Percentiles rank a stretch among this genome's conserved stretches.
Conservation (phyloP, 1,284 basidiomycete species). For the Leccinum subfulvum region DNA sequence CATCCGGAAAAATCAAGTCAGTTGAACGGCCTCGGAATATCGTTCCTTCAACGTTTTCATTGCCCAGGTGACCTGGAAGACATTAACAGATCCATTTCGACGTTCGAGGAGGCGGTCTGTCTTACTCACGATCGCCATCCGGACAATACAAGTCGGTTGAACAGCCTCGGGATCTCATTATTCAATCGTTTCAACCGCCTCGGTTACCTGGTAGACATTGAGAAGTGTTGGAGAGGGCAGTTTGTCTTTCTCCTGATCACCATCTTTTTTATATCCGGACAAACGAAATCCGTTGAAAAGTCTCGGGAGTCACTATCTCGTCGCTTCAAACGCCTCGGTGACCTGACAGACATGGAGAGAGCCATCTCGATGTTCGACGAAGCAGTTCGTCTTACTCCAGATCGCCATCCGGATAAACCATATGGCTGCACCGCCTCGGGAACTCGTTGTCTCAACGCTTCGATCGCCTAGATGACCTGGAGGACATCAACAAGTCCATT, state of each 20-base stretch:
- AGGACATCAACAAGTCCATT: neutral
- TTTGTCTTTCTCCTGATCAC: neutral
- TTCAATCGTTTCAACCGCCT: neutral
- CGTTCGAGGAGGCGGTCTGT: neutral
- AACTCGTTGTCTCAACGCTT: neutral
- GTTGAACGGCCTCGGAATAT: neutral
- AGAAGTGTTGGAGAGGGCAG: neutral
- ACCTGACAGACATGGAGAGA: neutral
- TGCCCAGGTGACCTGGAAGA: neutral
- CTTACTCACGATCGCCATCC: neutral
- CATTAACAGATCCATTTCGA: neutral
- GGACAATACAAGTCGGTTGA: neutral
- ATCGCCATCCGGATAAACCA: neutral
- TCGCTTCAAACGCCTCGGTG: neutral
- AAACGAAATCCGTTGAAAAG: neutral
- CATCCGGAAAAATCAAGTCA: neutral
- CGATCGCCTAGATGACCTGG: neutral
- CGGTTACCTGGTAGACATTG: neutral
- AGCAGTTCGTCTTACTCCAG: neutral
- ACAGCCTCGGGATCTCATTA: neutral
- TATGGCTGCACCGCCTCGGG: neutral
- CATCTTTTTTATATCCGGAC: neutral
- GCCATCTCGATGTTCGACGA: neutral
- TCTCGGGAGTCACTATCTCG: neutral
- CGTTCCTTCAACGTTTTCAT: neutral